These are phyloP conservation scores for Trichoderma virens DNA, from an alignment of 495 filamentous ascomycete species.

Conservation along the genomic window DNA sequence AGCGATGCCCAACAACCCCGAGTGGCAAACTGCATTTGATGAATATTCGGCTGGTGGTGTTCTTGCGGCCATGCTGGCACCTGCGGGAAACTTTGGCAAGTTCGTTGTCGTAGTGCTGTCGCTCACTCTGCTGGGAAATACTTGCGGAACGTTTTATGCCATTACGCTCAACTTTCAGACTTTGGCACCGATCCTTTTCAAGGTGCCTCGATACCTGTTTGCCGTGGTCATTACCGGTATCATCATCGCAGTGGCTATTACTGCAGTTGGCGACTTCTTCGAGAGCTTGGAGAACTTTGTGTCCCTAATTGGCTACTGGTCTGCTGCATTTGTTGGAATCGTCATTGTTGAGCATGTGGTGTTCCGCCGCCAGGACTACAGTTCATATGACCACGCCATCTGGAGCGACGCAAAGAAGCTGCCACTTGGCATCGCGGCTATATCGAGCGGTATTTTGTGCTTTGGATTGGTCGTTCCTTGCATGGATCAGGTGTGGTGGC, in stretches of 20 bases:
- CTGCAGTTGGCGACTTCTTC: conserved; percentile 43
- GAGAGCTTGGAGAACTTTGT: conserved; percentile 46
- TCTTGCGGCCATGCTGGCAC: conserved; percentile 45
- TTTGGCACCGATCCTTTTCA: conserved; percentile 37
- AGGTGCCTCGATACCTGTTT: conserved; percentile 46
- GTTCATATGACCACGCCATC: conserved; percentile 34
- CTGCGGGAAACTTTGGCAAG: conserved; percentile 47
- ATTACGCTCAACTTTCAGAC: conserved; percentile 52
- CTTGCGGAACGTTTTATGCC: conserved; percentile 39
- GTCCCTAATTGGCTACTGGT: conserved; percentile 49
- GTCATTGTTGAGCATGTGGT: conserved; percentile 42
- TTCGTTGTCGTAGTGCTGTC: conserved; percentile 47
- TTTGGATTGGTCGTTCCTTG: conserved; percentile 44
- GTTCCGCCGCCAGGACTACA: conserved; percentile 29
- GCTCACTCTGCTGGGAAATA: conserved; percentile 46
- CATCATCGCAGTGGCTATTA: conserved; percentile 45
- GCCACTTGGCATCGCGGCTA: conserved; percentile 41
- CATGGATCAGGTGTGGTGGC: conserved; percentile 50
- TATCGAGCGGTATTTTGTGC: conserved; percentile 28
- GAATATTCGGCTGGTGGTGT: conserved; percentile 43
- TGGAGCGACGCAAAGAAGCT: conserved; percentile 40
- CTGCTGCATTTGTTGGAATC: conserved; percentile 43
- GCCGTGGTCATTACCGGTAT: conserved; percentile 41
- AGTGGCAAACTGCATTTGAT: conserved; percentile 40
- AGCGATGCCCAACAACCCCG: conserved; percentile 30